Base-by-base conservation (phyloP, 768 basidiomycete species). In the Dacryopinax primogenitus region DNA sequence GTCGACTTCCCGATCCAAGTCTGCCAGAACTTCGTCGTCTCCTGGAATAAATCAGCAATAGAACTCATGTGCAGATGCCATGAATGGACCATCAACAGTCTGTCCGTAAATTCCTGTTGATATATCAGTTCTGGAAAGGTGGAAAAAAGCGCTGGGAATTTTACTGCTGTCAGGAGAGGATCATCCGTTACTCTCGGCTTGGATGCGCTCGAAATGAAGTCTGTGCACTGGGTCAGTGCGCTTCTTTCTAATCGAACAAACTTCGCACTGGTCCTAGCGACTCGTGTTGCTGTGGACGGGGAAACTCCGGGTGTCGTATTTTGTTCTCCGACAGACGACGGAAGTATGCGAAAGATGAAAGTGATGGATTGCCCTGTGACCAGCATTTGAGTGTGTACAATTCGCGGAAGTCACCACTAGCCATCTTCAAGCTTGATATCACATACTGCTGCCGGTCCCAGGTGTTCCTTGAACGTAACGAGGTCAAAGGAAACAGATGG, bases 1-100 rank as follows among this genome's bases (percentile, higher is more conserved):
- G 88, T 92, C 34, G 88, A 91, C 68, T 83, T 82, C n/a, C 83
- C 80, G 69, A 96, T 86, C 94, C 94, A 97, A 23, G 83, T 77
- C 67, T 84, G 85, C 93, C 93, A 97, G 73, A 89, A 96, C 28
- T 75, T 75, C 67, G 85, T 85, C 2, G 94, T 96, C 3, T 83
- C 81, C 83, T 80, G 77, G 13, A 26, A 62, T 21, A 13, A 62
- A 39, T 68, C 65, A 33, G 74, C 39, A 2, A 75, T 66, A 6
- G 68, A 9, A 28, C 4, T 7, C 30, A 15, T 58, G 51, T 30
- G 51, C 51, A 58, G 36, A 47, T 70, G 86, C 88, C 62, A 77
- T 75, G 32, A 89, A 76, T 16, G 91, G 73, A 86, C 88, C 62
- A 77, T 75, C 32, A 89, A 76, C 16, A 91, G 73, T 9, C 77